These are phyloP conservation scores for Zymoseptoria pseudotritici DNA, from an alignment of 2,329 filamentous ascomycete species.

Conservation along the genomic window DNA sequence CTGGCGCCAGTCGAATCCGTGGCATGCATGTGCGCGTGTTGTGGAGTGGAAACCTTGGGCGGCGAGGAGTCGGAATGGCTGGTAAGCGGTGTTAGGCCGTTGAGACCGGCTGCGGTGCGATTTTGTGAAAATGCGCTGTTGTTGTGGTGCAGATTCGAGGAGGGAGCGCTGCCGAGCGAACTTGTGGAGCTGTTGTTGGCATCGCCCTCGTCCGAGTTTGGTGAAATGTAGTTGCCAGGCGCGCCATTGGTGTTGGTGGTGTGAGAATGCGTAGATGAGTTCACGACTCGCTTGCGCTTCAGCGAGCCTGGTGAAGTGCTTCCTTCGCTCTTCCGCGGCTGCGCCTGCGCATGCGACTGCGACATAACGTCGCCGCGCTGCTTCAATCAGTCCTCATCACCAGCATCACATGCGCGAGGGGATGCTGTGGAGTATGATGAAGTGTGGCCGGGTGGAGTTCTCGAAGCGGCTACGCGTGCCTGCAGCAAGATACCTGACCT, in stretches of 20 bases:
- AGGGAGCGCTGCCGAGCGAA: conserved; percentile 62
- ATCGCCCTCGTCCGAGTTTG: conserved; percentile 32
- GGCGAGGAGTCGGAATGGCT: conserved; percentile 57
- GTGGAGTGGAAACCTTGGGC: conserved; percentile 49
- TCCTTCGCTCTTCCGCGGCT: conserved; percentile 17
- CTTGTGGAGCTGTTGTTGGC: conserved; percentile 66
- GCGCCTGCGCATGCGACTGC: conserved; percentile 17
- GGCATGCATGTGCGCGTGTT: conserved; percentile 23
- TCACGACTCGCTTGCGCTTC: conserved; percentile 21
- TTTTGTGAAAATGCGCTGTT: conserved; percentile 48
- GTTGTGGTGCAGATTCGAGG: conserved; percentile 60
- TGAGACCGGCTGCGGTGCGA: conserved; percentile 45
- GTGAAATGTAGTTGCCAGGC: conserved; percentile 21
- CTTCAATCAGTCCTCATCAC: conserved; percentile 15
- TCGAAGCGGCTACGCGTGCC: conserved; percentile 1
- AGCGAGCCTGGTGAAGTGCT: conserved; percentile 22
- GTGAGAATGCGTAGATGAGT: neutral
- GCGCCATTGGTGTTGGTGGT: conserved; percentile 9
- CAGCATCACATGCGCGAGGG: conserved; percentile 2
- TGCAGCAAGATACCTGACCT: conserved; percentile 1
- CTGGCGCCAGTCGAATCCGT: conserved; percentile 13
- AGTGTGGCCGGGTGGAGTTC: neutral
- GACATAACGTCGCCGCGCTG: conserved; percentile 23
- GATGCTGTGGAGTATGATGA: neutral
- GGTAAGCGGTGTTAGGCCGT: conserved; percentile 58